Conservation (phyloP, 805 yeast species). For the Cyberlindnera euphorbiae region DNA sequence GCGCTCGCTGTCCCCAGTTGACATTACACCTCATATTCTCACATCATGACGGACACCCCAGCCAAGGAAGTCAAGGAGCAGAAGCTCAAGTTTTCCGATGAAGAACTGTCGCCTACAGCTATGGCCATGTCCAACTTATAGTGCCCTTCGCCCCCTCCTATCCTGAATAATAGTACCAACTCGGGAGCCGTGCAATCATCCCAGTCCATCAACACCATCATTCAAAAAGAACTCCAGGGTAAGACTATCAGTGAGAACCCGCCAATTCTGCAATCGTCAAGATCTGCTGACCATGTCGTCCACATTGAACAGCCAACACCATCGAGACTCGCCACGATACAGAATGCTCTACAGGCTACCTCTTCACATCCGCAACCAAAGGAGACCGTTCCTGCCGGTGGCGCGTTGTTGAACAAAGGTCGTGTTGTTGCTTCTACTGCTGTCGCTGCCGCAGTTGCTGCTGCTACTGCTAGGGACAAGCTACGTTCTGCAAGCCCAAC, state of each 20-base stretch:
- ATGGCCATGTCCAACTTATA: conserved; percentile 54
- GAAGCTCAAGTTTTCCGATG: conserved; percentile 4
- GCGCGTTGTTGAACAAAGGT: conserved; percentile 35
- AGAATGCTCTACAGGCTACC: conserved; percentile 1
- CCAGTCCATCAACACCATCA: conserved; percentile 23
- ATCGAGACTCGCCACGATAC: conserved; percentile 1
- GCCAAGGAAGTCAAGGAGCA: neutral
- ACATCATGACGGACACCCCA: neutral
- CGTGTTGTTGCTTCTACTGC: conserved; percentile 35
- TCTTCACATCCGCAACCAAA: conserved; percentile 9
- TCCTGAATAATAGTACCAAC: conserved; percentile 34
- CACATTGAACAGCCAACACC: conserved; percentile 14
- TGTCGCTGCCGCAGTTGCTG: conserved; percentile 36
- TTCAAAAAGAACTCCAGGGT: conserved; percentile 16
- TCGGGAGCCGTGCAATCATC: conserved; percentile 23
- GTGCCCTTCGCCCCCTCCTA: conserved; percentile 75
- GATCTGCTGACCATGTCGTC: conserved; percentile 1
- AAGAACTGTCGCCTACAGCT: conserved; percentile 42
- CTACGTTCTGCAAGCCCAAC: conserved; percentile 16
- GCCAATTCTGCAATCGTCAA: neutral
- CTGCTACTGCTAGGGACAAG: conserved; percentile 32
- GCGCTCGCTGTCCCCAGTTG: no score
- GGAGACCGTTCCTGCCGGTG: conserved; percentile 42
- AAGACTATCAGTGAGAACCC: neutral
- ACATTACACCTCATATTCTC: neutral